phyloP scores from a whole-genome alignment of 2,329 filamentous ascomycete species.

The Sclerotinia minor region DNA sequence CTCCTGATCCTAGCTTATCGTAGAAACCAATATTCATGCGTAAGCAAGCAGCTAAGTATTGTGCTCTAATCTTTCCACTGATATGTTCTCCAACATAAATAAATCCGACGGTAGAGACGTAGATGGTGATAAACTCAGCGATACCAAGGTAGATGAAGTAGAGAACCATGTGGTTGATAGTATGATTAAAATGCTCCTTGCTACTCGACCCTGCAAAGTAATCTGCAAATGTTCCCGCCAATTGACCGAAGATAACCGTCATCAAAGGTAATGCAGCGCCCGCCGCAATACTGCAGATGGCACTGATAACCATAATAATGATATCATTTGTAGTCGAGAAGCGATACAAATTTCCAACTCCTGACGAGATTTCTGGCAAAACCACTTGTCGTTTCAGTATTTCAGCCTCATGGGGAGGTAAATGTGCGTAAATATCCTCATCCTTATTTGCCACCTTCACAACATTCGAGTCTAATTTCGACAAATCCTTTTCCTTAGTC shows the following conservation, averaged over 20 bases:
- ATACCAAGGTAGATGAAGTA: slow-evolving; percentile 87
- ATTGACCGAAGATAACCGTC: slow-evolving; percentile 70
- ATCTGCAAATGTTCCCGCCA: slow-evolving; percentile 69
- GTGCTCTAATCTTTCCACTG: slow-evolving; percentile 73
- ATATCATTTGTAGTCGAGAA: slow-evolving; percentile 56
- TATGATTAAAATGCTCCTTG: slow-evolving; percentile 57
- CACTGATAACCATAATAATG: slow-evolving; percentile 52
- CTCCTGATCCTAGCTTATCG: slow-evolving; percentile 88
- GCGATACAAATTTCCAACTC: slow-evolving; percentile 59
- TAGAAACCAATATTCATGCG: slow-evolving; percentile 90
- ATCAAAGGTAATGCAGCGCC: slow-evolving; percentile 59
- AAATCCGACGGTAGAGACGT: slow-evolving; percentile 82
- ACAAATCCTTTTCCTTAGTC: slow-evolving; percentile 60
- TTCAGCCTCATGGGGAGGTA: slow-evolving; percentile 64
- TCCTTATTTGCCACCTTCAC: slow-evolving; percentile 41
- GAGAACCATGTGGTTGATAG: slow-evolving; percentile 65
- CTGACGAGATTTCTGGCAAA: slow-evolving; percentile 63
- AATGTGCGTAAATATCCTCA: slow-evolving; percentile 59
- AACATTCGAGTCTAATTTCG: slow-evolving; percentile 39
- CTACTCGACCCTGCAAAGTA: slow-evolving; percentile 52
- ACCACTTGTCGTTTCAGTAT: slow-evolving; percentile 69
- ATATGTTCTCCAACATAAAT: slow-evolving; percentile 85
- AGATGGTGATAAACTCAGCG: slow-evolving; percentile 74
- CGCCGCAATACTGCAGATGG: slow-evolving; percentile 55
- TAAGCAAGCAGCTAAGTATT: slow-evolving; percentile 82